phyloP scores from a whole-genome alignment of 345 rosid species.

The Pelargonium nanum region DNA sequence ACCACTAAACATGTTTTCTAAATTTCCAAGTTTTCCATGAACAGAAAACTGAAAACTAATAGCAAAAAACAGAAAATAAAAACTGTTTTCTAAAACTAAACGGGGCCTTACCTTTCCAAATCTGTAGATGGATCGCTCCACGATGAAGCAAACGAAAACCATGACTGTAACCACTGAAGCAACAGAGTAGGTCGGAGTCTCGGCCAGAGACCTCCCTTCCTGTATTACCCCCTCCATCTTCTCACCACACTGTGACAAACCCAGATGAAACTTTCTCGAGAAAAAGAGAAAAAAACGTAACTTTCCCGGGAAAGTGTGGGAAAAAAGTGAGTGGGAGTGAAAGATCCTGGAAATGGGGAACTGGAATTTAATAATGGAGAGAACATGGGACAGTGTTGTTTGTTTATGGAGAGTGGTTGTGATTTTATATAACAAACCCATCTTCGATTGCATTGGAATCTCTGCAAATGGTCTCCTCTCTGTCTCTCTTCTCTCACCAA shows the following conservation, averaged over 20 bases:
- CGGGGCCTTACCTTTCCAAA: slow-evolving; percentile 53
- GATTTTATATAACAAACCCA: slow-evolving; percentile 2
- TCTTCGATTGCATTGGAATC: slow-evolving; percentile 15
- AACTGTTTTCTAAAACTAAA: too few species aligned
- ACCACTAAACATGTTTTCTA: too few species aligned
- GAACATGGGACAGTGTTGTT: slow-evolving; percentile 1
- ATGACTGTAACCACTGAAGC: slow-evolving; percentile 72
- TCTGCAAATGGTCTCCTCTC: slow-evolving; percentile 1
- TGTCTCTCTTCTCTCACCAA: slow-evolving; percentile 8
- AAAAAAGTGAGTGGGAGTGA: slow-evolving; percentile 9
- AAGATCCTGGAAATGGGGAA: slow-evolving; percentile 29
- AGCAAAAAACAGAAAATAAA: too few species aligned
- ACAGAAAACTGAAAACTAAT: too few species aligned
- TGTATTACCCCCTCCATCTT: slow-evolving; percentile 31
- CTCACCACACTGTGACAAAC: slow-evolving; percentile 4
- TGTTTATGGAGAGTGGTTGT: slow-evolving; percentile 1
- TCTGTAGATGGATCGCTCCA: slow-evolving; percentile 76
- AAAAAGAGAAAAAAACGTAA: neutral
- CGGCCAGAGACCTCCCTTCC: slow-evolving; percentile 73
- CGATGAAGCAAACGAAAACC: slow-evolving; percentile 58
- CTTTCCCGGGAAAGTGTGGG: slow-evolving; percentile 4
- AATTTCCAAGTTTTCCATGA: too few species aligned
- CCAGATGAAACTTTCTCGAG: slow-evolving; percentile 4
- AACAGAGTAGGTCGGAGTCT: slow-evolving; percentile 88
- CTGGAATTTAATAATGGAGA: slow-evolving; percentile 12